Percentiles rank a stretch among this genome's conserved stretches.
phyloP scores from a whole-genome alignment of 192 early-diverging fungal genomes.

The Allomyces arbusculus region DNA sequence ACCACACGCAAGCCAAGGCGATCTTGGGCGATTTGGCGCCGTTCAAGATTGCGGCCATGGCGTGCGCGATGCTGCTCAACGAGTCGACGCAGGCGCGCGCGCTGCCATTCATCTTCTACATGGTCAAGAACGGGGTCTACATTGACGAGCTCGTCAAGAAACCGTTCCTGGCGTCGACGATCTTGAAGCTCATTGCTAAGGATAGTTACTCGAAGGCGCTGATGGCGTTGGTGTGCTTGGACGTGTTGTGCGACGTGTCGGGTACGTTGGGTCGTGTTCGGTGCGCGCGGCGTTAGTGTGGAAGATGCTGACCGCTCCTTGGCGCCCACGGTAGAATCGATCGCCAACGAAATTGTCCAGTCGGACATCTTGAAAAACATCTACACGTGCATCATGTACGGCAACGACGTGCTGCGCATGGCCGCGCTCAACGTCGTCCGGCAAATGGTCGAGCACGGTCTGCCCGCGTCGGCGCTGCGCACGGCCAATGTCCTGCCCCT shows the following conservation, averaged over 20 bases:
- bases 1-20: background rate
- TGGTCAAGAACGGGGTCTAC: background rate
- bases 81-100: background rate
- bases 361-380: background rate
- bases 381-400: background rate
- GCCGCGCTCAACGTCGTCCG: background rate
- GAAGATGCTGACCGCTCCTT: too few relatives aligned
- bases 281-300: too few relatives aligned
- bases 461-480: too few relatives aligned
- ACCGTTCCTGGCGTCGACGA: background rate
- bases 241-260: background rate
- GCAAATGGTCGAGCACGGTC: background rate
- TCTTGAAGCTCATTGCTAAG: background rate
- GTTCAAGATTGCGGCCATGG: background rate
- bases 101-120: background rate
- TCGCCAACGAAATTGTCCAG: background rate
- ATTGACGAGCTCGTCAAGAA: background rate
- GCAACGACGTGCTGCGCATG: background rate
- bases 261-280: background rate
- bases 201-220: background rate
- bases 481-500: too few relatives aligned
- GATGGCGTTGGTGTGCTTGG: background rate
- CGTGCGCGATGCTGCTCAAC: background rate
- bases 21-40: background rate
- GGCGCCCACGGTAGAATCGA: too few relatives aligned